These are phyloP conservation scores for Magnaporthiopsis poae DNA, from an alignment of 2,329 filamentous ascomycete genomes.

Conservation along the genomic window DNA sequence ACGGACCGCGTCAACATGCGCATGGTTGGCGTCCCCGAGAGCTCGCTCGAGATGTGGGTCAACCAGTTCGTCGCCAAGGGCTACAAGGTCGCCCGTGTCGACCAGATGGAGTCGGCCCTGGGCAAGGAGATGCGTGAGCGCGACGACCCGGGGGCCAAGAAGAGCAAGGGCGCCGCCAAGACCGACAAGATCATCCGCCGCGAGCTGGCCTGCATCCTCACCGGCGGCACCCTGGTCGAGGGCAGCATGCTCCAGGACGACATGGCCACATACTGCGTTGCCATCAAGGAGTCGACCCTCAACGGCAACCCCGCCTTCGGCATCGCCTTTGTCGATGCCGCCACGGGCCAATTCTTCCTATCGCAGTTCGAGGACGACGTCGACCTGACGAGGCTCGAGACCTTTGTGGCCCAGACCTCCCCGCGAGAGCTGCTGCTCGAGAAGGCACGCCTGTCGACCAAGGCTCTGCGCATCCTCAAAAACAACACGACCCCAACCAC, in stretches of 20 bases:
- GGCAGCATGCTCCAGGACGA: slow-evolving; percentile 95
- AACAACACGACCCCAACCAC: slow-evolving; percentile 89
- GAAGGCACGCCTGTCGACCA: slow-evolving; percentile 76
- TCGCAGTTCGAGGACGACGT: slow-evolving; percentile 84
- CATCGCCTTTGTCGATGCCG: slow-evolving; percentile 87
- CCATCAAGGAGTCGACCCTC: slow-evolving; percentile 70
- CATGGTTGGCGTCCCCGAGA: slow-evolving; percentile 96
- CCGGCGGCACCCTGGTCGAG: slow-evolving; percentile 85
- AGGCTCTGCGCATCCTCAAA: slow-evolving; percentile 83
- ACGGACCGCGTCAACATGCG: slow-evolving; percentile 98
- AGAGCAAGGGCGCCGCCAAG: slow-evolving; percentile 38
- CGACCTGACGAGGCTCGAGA: slow-evolving; percentile 94
- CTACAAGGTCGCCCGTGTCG: slow-evolving; percentile 91
- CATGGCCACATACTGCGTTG: slow-evolving; percentile 91
- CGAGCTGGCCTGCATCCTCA: slow-evolving; percentile 83
- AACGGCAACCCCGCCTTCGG: slow-evolving; percentile 77
- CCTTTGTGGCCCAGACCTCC: slow-evolving; percentile 81
- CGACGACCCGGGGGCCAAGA: slow-evolving; percentile 49
- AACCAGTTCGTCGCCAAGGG: slow-evolving; percentile 98
- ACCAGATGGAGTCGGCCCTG: slow-evolving; percentile 90
- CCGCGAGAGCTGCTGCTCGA: slow-evolving; percentile 84
- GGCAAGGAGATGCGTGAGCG: slow-evolving; percentile 98
- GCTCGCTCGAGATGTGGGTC: slow-evolving; percentile 91
- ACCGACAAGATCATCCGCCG: slow-evolving; percentile 87
- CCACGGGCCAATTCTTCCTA: slow-evolving; percentile 90